Evolutionary conservation across 768 basidiomycete genomes (phyloP).

Genomic region (Ramaria sp.): DNA sequence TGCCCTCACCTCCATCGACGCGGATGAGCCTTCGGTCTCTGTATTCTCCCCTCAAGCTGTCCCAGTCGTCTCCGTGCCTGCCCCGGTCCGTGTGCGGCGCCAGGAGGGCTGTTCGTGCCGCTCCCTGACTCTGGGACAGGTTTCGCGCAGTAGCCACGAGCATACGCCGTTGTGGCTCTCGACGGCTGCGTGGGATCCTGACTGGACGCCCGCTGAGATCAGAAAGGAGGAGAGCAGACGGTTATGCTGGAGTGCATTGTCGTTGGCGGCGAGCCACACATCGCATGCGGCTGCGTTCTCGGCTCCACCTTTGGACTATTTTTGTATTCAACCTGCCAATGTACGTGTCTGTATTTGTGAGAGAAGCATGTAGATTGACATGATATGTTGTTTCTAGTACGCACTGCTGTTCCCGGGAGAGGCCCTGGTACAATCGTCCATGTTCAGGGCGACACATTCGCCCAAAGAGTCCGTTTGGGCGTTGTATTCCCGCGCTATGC

Average conservation of each 20-base stretch:
- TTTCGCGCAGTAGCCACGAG: conserved; percentile 14
- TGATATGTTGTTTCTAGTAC: conserved; percentile 31
- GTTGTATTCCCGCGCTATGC: conserved; percentile 70
- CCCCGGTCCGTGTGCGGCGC: neutral
- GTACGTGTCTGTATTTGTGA: conserved; percentile 29
- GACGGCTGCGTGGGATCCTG: conserved; percentile 48
- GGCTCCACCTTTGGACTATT: conserved; percentile 43
- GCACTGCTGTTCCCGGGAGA: conserved; percentile 68
- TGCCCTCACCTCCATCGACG: conserved; percentile 46
- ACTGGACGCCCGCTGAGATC: conserved; percentile 44
- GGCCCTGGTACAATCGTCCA: conserved; percentile 31
- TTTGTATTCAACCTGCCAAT: conserved; percentile 52
- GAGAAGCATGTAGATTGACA: neutral
- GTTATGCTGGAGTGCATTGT: conserved; percentile 66
- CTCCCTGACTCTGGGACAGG: conserved; percentile 2
- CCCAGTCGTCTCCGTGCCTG: conserved; percentile 31
- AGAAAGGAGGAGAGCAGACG: conserved; percentile 64
- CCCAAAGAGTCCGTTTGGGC: conserved; percentile 77
- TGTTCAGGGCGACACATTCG: conserved; percentile 33
- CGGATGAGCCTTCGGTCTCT: conserved; percentile 39
- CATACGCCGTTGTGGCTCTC: conserved; percentile 33
- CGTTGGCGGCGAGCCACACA: conserved; percentile 55
- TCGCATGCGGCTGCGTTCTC: conserved; percentile 60
- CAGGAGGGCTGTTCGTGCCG: conserved; percentile 6
- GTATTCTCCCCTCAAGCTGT: conserved; percentile 39